Percentiles rank a stretch among this genome's conserved stretches.
phyloP scores from a whole-genome alignment of 1,284 basidiomycete species.

The Inonotus obliquus region DNA sequence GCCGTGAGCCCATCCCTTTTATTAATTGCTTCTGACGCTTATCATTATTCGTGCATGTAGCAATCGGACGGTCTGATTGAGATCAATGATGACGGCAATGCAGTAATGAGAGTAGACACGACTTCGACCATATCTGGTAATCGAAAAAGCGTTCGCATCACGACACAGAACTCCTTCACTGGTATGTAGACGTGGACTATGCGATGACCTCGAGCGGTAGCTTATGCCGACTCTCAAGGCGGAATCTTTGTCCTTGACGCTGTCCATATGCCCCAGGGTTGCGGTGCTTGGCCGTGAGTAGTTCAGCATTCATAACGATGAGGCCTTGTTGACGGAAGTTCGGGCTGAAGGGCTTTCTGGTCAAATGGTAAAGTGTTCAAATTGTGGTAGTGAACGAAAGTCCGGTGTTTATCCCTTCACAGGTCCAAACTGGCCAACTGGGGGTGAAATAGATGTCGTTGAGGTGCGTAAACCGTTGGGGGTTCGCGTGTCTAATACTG shows the following conservation, averaged over 20 bases:
- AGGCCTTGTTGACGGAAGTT: not conserved
- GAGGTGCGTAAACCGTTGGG: constrained; percentile 39
- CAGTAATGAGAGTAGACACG: constrained; percentile 81
- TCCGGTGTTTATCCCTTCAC: not conserved
- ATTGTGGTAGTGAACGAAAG: not conserved
- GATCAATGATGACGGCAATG: constrained; percentile 66
- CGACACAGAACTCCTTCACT: constrained; percentile 55
- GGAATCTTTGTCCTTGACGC: constrained; percentile 79
- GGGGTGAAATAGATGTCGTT: constrained; percentile 84
- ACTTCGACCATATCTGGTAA: constrained; percentile 61
- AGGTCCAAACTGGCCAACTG: constrained; percentile 69
- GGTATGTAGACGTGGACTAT: not conserved
- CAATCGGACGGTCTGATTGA: constrained; percentile 45
- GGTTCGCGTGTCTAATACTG: not conserved
- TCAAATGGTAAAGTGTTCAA: constrained; percentile 33
- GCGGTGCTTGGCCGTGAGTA: constrained; percentile 75
- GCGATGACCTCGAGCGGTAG: not conserved
- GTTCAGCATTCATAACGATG: not conserved
- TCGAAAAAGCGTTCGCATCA: constrained; percentile 75
- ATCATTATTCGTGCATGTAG: constrained; percentile 28
- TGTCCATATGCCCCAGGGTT: constrained; percentile 88
- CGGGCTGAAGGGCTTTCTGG: constrained; percentile 40
- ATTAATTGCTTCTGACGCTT: constrained; percentile 16
- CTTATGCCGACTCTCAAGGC: constrained; percentile 29
- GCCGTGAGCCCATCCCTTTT: constrained; percentile 39